Percentiles rank a stretch among this genome's conserved stretches.
These are phyloP conservation scores for Piper longum DNA, from an alignment of 164 flowering plant genomes.

Conservation along the genomic window DNA sequence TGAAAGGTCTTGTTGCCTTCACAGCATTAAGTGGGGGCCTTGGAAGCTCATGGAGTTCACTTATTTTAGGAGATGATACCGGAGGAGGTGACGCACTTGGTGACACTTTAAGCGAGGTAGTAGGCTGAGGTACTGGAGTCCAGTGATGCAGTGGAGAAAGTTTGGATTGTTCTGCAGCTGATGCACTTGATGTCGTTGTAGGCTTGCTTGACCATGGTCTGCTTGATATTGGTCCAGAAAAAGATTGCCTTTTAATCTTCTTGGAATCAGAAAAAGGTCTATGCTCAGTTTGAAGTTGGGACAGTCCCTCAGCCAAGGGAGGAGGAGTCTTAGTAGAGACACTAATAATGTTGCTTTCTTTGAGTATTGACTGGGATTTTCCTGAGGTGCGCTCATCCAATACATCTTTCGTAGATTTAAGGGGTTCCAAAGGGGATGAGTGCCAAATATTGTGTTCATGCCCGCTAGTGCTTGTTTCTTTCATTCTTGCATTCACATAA, in stretches of 20 bases:
- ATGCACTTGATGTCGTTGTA: constrained; percentile 26
- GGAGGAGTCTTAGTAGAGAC: constrained; percentile 32
- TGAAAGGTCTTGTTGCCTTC: constrained; percentile 16
- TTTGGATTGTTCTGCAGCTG: constrained; percentile 25
- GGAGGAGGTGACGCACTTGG: constrained; percentile 46
- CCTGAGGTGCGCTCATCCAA: constrained; percentile 10
- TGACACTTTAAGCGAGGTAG: constrained; percentile 49
- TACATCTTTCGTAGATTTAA: constrained; percentile 20
- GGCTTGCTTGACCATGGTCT: constrained; percentile 31
- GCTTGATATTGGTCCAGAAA: constrained; percentile 66
- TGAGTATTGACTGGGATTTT: constrained; percentile 38
- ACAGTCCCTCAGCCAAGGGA: constrained; percentile 33
- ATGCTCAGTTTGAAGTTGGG: constrained; percentile 19
- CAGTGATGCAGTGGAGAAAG: constrained; percentile 12
- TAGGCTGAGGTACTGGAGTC: constrained; percentile 22
- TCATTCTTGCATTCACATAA: constrained; percentile 17
- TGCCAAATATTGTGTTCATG: constrained; percentile 30
- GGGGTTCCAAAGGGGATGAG: constrained; percentile 52
- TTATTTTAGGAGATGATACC: constrained; percentile 61
- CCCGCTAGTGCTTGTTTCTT: constrained; percentile 19
- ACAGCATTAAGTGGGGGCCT: constrained; percentile 45
- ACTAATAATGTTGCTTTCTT: constrained; percentile 47
- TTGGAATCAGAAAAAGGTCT: constrained; percentile 28
- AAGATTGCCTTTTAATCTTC: constrained; percentile 49
- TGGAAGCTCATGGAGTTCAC: constrained; percentile 96